Conservation (phyloP, 805 yeast species). For the Spathaspora boniae region DNA sequence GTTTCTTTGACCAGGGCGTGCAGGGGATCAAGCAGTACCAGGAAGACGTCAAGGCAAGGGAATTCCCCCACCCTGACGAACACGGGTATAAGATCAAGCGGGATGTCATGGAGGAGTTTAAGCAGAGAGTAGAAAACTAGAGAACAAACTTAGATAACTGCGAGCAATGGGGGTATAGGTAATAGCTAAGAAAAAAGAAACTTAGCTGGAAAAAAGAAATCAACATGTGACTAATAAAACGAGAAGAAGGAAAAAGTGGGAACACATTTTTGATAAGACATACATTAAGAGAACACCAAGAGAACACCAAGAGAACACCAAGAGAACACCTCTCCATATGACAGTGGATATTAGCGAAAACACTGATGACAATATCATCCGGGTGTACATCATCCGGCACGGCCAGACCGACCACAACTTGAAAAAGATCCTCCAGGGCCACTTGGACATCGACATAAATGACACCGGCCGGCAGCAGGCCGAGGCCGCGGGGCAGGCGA, state of each 20-base stretch:
- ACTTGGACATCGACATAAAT: slow-evolving; percentile 62
- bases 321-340: slow-evolving; percentile 12
- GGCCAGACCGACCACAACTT: slow-evolving; percentile 80
- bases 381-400: slow-evolving; percentile 70
- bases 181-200: not conserved
- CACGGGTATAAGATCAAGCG: slow-evolving; percentile 72
- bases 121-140: slow-evolving; percentile 9
- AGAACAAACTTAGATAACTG: not conserved
- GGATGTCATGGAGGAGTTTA: slow-evolving; percentile 44
- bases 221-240: too few species aligned
- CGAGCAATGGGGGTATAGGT: not conserved
- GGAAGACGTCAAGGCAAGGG: slow-evolving; percentile 50
- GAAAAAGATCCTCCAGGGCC: slow-evolving; percentile 75
- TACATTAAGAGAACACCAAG: too few species aligned
- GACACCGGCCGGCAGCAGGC: slow-evolving; percentile 63
- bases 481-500: slow-evolving; percentile 43
- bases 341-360: slow-evolving; percentile 25
- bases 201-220: too few species aligned
- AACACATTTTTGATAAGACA: too few species aligned
- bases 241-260: too few species aligned
- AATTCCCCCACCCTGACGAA: slow-evolving; percentile 57
- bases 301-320: too few species aligned
- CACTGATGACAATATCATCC: slow-evolving; percentile 31
- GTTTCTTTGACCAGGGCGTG: slow-evolving; percentile 47
- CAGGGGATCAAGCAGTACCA: slow-evolving; percentile 52